phyloP scores from a whole-genome alignment of 192 early-diverging fungal species.

The Chytriomyces confervae region DNA sequence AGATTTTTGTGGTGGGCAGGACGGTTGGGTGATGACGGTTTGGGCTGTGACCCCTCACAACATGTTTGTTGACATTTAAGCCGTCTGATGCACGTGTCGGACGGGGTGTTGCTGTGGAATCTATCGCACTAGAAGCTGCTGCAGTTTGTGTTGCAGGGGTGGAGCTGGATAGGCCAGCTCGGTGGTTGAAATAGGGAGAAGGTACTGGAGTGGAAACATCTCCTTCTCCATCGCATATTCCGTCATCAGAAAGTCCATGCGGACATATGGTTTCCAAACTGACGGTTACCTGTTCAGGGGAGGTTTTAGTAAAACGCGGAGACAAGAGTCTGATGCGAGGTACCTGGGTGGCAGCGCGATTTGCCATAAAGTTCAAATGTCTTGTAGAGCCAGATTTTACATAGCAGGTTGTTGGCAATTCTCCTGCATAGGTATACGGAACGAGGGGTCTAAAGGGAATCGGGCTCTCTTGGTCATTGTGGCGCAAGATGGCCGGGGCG shows the following conservation, averaged over 20 bases:
- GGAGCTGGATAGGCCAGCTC: neutral
- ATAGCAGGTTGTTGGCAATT: constrained; percentile 54
- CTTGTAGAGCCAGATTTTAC: constrained; percentile 39
- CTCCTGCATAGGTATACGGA: constrained; percentile 64
- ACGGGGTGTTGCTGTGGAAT: neutral
- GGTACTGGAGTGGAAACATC: constrained; percentile 32
- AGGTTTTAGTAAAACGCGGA: neutral
- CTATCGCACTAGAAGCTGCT: neutral
- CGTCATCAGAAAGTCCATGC: constrained; percentile 45
- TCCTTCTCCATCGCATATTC: constrained; percentile 45
- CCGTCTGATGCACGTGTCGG: neutral
- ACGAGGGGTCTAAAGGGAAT: constrained; percentile 57
- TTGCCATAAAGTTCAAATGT: constrained; percentile 51
- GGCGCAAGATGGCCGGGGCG: constrained; percentile 52
- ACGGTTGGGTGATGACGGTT: constrained; percentile 26
- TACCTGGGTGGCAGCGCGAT: constrained; percentile 31
- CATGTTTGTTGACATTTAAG: neutral
- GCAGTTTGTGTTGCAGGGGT: neutral
- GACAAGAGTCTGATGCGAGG: neutral
- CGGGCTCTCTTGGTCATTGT: constrained; percentile 58
- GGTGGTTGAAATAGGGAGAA: constrained; percentile 13
- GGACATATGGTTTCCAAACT: constrained; percentile 52
- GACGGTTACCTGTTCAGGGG: constrained; percentile 31
- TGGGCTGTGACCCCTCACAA: neutral
- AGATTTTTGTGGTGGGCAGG: constrained; percentile 52